phyloP scores from a whole-genome alignment of 257 asterid species.

The Scutellaria galericulata region DNA sequence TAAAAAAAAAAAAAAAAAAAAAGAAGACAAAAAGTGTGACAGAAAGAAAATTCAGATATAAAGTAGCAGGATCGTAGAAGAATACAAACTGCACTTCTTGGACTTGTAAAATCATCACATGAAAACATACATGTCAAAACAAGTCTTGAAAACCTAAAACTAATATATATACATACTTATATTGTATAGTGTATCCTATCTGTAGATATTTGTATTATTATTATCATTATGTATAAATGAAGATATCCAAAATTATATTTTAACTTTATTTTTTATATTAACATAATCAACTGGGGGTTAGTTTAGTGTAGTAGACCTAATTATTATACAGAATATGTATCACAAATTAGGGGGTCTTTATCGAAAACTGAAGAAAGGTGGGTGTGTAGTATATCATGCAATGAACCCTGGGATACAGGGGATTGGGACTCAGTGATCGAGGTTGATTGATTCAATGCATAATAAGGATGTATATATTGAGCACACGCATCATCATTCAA shows the following conservation, averaged over 20 bases:
- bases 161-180: neutral
- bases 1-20: neutral
- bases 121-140: constrained; percentile 32
- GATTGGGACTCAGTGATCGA: constrained; percentile 8
- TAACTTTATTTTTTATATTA: neutral
- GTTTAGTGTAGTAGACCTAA: neutral
- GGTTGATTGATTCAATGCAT: constrained; percentile 33
- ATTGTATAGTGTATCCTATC: neutral
- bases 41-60: neutral
- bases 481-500: constrained; percentile 16
- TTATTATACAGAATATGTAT: neutral
- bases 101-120: constrained; percentile 34
- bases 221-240: neutral
- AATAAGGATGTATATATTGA: neutral
- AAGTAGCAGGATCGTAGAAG: constrained; percentile 2
- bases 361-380: neutral
- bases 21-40: neutral
- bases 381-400: neutral
- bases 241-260: neutral
- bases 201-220: neutral
- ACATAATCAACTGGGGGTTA: neutral
- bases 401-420: constrained; percentile 29
- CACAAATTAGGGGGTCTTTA: neutral
- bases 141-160: constrained; percentile 34
- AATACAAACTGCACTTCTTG: constrained; percentile 28